Evolutionary conservation across 345 rosid genomes (phyloP).

Genomic region (Acer negundo): DNA sequence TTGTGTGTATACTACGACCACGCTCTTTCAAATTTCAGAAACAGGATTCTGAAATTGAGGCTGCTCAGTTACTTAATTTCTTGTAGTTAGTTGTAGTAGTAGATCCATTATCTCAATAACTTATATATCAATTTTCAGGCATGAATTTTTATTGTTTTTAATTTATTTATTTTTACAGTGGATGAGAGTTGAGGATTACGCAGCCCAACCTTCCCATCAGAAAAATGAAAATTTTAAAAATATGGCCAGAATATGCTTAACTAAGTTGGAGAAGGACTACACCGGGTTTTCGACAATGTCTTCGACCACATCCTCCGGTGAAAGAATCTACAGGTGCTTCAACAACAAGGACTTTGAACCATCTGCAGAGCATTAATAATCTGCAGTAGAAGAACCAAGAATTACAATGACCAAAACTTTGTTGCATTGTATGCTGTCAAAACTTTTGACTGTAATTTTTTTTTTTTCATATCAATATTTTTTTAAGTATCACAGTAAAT

Average conservation of each 20-base stretch:
- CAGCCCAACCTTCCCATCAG: slow-evolving; percentile 52
- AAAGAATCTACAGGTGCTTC: slow-evolving; percentile 47
- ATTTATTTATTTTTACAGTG: slow-evolving; percentile 40
- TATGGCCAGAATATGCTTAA: slow-evolving; percentile 59
- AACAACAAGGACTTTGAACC: slow-evolving; percentile 31
- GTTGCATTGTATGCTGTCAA: no score
- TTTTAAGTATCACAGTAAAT: no score
- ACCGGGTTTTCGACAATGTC: slow-evolving; percentile 54
- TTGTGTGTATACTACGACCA: slow-evolving; percentile 56
- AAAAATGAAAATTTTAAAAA: slow-evolving; percentile 44
- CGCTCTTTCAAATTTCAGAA: slow-evolving; percentile 39
- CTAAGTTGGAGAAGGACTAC: slow-evolving; percentile 43
- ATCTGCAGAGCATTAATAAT: neutral
- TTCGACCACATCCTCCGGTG: slow-evolving; percentile 47
- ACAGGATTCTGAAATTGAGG: slow-evolving; percentile 61
- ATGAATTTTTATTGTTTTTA: no score
- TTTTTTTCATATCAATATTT: no score
- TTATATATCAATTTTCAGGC: no score
- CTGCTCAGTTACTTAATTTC: slow-evolving; percentile 48
- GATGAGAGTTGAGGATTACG: slow-evolving; percentile 70
- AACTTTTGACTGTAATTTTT: neutral
- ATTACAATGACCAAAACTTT: slow-evolving; percentile 6
- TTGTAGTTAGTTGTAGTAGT: neutral
- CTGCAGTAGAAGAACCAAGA: neutral
- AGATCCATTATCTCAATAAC: neutral